Conservation (phyloP, 1,139 yeast species). For the Suhomyces yuchorum region DNA sequence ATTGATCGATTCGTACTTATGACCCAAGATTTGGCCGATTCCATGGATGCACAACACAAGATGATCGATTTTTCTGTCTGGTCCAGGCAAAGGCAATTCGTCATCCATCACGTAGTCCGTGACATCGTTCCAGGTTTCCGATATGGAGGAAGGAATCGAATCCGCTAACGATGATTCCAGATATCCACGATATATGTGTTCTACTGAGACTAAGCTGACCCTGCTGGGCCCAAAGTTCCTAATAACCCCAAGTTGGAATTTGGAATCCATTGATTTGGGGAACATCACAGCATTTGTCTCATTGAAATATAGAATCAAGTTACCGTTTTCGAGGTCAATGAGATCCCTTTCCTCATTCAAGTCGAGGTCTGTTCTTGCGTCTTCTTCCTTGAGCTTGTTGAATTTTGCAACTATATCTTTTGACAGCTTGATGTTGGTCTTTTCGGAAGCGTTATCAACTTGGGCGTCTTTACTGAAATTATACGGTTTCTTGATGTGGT, state of each 20-base stretch:
- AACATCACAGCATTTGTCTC: conserved; percentile 40
- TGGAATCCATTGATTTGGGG: conserved; percentile 36
- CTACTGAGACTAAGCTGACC: conserved; percentile 38
- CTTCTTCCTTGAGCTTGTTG: conserved; percentile 18
- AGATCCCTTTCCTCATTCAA: conserved; percentile 33
- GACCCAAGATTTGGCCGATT: conserved; percentile 86
- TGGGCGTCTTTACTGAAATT: conserved; percentile 21
- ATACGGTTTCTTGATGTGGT: conserved; percentile 37
- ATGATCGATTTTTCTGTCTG: conserved; percentile 67
- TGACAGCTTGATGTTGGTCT: conserved; percentile 11
- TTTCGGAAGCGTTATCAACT: conserved; percentile 5
- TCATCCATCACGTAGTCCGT: conserved; percentile 16
- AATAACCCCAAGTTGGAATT: conserved; percentile 42
- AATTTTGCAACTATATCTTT: conserved; percentile 27
- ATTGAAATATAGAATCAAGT: conserved; percentile 36
- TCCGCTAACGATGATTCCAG: conserved; percentile 34
- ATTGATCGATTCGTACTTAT: conserved; percentile 75
- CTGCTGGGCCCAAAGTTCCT: conserved; percentile 39
- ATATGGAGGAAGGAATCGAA: conserved; percentile 49
- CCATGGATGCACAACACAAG: conserved; percentile 88
- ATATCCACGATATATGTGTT: conserved; percentile 43
- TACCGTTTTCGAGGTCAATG: conserved; percentile 32
- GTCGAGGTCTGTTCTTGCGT: conserved; percentile 18
- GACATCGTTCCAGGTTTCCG: conserved; percentile 39
- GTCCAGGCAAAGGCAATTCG: conserved; percentile 2